Percentiles rank a stretch among this genome's conserved stretches.
Conservation (phyloP, 805 yeast genomes). For the Spathaspora arborariae region DNA sequence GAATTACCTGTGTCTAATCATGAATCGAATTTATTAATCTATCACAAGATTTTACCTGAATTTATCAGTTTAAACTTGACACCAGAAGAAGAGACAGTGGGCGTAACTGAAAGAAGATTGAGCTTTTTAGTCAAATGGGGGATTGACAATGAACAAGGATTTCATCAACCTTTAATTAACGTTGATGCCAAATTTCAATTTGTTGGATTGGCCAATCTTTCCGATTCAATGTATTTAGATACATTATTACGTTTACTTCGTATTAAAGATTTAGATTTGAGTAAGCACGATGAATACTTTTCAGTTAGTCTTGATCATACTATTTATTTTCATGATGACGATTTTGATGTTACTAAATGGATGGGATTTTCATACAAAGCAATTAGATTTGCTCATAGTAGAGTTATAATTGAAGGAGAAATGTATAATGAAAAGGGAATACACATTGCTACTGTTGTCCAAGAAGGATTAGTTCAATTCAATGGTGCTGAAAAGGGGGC, state of each 20-base stretch:
- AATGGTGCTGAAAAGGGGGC: conserved; percentile 15
- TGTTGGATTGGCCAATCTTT: conserved; percentile 55
- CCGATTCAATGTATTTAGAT: conserved; percentile 55
- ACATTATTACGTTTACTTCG: conserved; percentile 50
- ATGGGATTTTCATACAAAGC: conserved; percentile 46
- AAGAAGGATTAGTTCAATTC: conserved; percentile 55
- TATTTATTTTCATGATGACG: conserved; percentile 59
- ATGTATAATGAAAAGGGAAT: conserved; percentile 47
- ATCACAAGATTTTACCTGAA: conserved; percentile 30
- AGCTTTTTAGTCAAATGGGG: conserved; percentile 27
- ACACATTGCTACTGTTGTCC: conserved; percentile 57
- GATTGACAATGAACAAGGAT: conserved; percentile 14
- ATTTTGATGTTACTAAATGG: conserved; percentile 49
- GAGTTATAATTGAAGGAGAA: conserved; percentile 57
- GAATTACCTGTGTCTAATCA: conserved; percentile 12
- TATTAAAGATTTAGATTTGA: conserved; percentile 26
- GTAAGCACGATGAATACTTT: conserved; percentile 29
- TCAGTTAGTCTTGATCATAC: conserved; percentile 65
- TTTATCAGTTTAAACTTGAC: conserved; percentile 26
- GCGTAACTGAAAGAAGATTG: conserved; percentile 22
- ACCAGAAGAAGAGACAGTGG: conserved; percentile 18
- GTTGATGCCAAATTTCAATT: conserved; percentile 30
- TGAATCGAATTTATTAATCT: conserved; percentile 13
- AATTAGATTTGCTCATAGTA: conserved; percentile 46
- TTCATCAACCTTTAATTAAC: conserved; percentile 11